Conservation (phyloP, 345 rosid genomes). For the Lumnitzera littorea region DNA sequence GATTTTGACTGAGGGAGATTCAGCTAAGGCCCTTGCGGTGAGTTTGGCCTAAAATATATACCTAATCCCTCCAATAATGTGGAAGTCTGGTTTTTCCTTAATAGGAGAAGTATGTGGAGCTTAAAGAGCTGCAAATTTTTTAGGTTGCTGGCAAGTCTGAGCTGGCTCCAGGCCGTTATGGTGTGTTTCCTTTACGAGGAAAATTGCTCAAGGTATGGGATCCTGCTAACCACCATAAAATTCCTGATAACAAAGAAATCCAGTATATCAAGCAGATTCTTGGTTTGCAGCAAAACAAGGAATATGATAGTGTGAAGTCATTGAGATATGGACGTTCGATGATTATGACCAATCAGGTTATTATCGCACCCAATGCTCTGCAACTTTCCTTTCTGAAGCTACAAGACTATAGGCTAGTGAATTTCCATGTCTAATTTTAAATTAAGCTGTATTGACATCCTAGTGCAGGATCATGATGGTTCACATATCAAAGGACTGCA, state of each 20-base stretch:
- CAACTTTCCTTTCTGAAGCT: too few relatives aligned
- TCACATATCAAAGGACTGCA: constrained; percentile 93
- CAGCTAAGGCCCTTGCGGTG: constrained; percentile 91
- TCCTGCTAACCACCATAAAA: constrained; percentile 61
- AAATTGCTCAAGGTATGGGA: constrained; percentile 92
- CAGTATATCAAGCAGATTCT: constrained; percentile 83
- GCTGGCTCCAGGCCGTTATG: constrained; percentile 56
- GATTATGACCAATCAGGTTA: constrained; percentile 90
- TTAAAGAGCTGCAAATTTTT: too few relatives aligned
- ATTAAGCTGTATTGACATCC: too few relatives aligned
- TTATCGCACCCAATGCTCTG: too few relatives aligned
- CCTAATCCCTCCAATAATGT: too few relatives aligned
- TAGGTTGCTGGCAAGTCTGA: constrained; percentile 58
- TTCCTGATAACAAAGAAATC: constrained; percentile 80
- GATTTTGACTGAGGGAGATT: constrained; percentile 98
- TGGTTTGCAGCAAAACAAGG: constrained; percentile 76
- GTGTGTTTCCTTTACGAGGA: constrained; percentile 93
- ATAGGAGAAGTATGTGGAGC: too few relatives aligned
- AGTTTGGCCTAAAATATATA: too few relatives aligned
- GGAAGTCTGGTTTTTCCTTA: too few relatives aligned
- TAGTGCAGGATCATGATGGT: constrained; percentile 75
- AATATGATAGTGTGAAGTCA: constrained; percentile 61
- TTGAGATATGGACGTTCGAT: constrained; percentile 94
- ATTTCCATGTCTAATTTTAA: too few relatives aligned
- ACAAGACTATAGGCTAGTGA: too few relatives aligned